A percentile compares a stretch with the other conserved stretches of the same genome.
Conservation (phyloP, 169 alveolate genomes). For the Plasmodium vinckei region DNA sequence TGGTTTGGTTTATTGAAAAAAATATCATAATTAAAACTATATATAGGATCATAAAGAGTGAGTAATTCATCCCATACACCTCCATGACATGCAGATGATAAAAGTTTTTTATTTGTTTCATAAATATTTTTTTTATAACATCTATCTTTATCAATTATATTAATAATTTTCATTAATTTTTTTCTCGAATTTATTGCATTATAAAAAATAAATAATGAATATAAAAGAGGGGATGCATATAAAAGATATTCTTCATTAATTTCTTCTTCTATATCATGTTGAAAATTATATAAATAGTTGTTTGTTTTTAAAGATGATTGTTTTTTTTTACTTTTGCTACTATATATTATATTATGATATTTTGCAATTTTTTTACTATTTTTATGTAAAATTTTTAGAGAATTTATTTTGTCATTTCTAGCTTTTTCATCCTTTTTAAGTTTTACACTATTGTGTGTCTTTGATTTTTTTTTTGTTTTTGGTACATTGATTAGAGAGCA, state of each 20-base stretch:
- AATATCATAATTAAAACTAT: conserved; percentile 55
- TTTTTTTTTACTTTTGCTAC: not conserved
- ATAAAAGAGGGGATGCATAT: conserved; percentile 38
- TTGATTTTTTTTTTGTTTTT: not conserved
- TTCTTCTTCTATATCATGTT: not conserved
- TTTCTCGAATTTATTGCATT: conserved; percentile 62
- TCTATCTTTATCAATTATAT: conserved; percentile 48
- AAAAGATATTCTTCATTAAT: conserved; percentile 11
- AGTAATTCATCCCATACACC: conserved; percentile 91
- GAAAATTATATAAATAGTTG: not conserved
- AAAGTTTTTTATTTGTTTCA: conserved; percentile 70
- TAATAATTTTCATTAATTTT: conserved; percentile 58
- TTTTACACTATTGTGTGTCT: no score
- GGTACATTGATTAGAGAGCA: no score
- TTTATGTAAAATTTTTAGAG: conserved; percentile 4
- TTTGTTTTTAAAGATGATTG: not conserved
- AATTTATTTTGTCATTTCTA: not conserved
- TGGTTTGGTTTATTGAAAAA: conserved; percentile 16
- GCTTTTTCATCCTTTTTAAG: not conserved
- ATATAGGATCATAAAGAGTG: conserved; percentile 86
- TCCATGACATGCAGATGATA: conserved; percentile 83
- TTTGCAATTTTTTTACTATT: conserved; percentile 33
- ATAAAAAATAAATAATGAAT: conserved; percentile 63
- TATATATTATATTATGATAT: not conserved
- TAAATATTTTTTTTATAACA: conserved; percentile 56